These are phyloP conservation scores for Cupressus sempervirens DNA, from an alignment of 75 land plant species.

Conservation along the genomic window DNA sequence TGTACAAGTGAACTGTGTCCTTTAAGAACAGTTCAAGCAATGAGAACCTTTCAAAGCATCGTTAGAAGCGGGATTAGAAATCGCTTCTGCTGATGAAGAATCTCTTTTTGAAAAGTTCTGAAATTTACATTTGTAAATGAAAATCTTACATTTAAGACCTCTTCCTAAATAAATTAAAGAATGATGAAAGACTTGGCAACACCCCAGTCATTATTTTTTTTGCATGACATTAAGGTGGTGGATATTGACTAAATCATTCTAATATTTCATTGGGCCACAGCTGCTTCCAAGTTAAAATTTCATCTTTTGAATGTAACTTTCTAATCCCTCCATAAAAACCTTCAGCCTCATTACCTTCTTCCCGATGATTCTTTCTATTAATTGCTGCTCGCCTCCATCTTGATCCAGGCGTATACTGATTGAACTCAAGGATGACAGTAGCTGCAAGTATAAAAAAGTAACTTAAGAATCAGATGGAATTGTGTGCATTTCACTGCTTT, in stretches of 20 bases:
- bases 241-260: slow-evolving; percentile 35
- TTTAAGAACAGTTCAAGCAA: background rate
- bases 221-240: background rate
- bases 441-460: slow-evolving; percentile 34
- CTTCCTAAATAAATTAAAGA: background rate
- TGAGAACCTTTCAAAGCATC: background rate
- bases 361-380: slow-evolving; percentile 62
- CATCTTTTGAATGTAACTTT: slow-evolving; percentile 58
- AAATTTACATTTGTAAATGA: background rate
- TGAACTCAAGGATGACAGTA: slow-evolving; percentile 77
- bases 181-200: background rate
- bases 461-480: background rate
- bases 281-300: slow-evolving; percentile 63
- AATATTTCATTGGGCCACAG: slow-evolving; percentile 76
- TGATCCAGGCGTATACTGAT: slow-evolving; percentile 83
- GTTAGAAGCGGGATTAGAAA: background rate
- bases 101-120: background rate
- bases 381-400: slow-evolving; percentile 67
- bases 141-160: background rate
- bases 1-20: background rate
- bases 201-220: background rate
- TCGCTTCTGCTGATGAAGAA: background rate
- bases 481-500: background rate
- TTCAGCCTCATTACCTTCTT: slow-evolving; percentile 84
- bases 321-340: slow-evolving; percentile 94